Percentiles rank a stretch among this genome's conserved stretches.
These are phyloP conservation scores for Penicillium lagena DNA, from an alignment of 495 filamentous ascomycete genomes.

Conservation along the genomic window DNA sequence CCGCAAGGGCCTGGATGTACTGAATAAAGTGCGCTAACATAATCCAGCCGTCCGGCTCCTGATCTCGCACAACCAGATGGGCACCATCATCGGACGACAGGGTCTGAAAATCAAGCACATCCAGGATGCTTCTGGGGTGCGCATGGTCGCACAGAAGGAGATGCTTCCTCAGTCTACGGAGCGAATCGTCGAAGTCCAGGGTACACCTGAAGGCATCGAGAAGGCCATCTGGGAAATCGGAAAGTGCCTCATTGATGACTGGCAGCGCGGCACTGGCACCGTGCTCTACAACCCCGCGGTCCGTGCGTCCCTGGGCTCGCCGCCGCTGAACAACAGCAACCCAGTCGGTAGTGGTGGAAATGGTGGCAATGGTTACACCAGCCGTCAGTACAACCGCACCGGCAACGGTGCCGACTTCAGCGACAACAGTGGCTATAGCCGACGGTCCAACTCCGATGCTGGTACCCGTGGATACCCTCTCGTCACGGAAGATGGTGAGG, in stretches of 20 bases:
- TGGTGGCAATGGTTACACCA: constrained; percentile 46
- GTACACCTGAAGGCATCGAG: constrained; percentile 87
- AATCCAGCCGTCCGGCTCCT: constrained; percentile 82
- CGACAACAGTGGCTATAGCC: constrained; percentile 62
- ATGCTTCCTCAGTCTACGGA: constrained; percentile 99
- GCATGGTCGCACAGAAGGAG: constrained; percentile 99
- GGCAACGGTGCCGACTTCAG: constrained; percentile 98
- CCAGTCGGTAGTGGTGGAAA: constrained; percentile 8
- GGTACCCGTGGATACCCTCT: constrained; percentile 68
- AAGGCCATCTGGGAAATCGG: constrained; percentile 97
- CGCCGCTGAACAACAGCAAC: constrained; percentile 27
- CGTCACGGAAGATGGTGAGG: constrained; percentile 91
- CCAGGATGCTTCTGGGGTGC: constrained; percentile 91
- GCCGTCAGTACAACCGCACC: constrained; percentile 80
- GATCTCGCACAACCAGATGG: constrained; percentile 99
- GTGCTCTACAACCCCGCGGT: constrained; percentile 95
- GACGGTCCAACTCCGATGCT: constrained; percentile 76
- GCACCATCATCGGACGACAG: constrained; percentile 94
- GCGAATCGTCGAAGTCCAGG: constrained; percentile 93
- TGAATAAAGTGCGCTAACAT: constrained; percentile 18
- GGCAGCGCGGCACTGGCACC: constrained; percentile 92
- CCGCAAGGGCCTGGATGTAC: too few relatives aligned
- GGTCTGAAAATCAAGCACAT: constrained; percentile 99
- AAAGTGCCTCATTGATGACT: constrained; percentile 96
- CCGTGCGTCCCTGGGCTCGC: constrained; percentile 60